phyloP scores from a whole-genome alignment of 1,284 basidiomycete genomes.

The Marasmius sp. region DNA sequence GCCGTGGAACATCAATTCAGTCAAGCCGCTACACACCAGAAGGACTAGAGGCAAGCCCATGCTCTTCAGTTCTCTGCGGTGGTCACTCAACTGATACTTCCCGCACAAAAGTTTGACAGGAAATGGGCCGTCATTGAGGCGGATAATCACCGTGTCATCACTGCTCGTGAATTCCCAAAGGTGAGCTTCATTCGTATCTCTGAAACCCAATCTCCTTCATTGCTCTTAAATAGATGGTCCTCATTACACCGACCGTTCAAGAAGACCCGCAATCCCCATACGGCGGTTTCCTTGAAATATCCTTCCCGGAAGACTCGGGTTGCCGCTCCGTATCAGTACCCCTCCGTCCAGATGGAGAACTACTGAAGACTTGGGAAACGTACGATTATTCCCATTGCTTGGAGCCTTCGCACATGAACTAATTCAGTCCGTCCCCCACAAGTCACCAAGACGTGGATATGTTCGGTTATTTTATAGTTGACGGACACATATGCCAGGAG shows the following conservation, averaged over 20 bases:
- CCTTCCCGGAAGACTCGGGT: not conserved
- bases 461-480: not conserved
- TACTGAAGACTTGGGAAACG: not conserved
- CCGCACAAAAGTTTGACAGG: not conserved
- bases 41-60: not conserved
- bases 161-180: slow-evolving; percentile 2
- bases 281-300: not conserved
- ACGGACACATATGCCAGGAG: slow-evolving; percentile 2
- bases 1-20: not conserved
- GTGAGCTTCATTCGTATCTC: not conserved
- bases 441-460: not conserved
- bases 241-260: not conserved
- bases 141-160: not conserved
- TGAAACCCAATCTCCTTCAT: not conserved
- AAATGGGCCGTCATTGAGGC: slow-evolving; percentile 1
- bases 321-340: not conserved
- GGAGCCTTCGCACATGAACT: not conserved
- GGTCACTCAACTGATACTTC: not conserved
- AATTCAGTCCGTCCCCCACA: not conserved
- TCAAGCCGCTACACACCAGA: not conserved
- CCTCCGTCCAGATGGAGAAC: not conserved
- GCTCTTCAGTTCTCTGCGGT: no score
- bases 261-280: not conserved
- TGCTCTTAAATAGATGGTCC: not conserved
- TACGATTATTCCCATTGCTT: not conserved